Base-by-base conservation (phyloP, 2,329 filamentous ascomycete species). In the Colletotrichum aenigma region DNA sequence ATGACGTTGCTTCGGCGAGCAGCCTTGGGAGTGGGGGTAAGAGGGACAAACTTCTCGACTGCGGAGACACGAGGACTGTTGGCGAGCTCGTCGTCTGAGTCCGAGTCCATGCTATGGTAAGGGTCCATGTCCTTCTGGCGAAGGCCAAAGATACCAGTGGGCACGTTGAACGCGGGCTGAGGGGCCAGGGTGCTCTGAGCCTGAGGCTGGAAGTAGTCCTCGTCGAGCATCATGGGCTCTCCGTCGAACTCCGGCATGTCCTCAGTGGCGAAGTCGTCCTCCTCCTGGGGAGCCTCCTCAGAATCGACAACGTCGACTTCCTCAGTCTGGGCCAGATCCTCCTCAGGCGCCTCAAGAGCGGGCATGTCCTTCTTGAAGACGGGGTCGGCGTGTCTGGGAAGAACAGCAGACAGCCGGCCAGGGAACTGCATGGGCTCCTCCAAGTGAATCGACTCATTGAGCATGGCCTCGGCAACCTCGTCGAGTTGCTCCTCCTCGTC, bases 61-160 rank as follows among this genome's bases (percentile, higher is more conserved):
- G 48, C 60, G 3, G 70, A 69, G 1, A 74, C 61, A 76, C 81
- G 81, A 77, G 79, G 76, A 77, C 78, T 82, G 30, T 81, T 75
- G 66, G 85, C 80, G 76, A 86, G 82, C 76, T 92, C 90, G 66
- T 91, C 89, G 48, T 92, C 91, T 0, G 88, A 90, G 7, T 92
- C 90, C 0, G 88, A 89, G n/a, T 88, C 85, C 38, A 83, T 80
- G 55, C 84, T 80, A 15, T 87, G 79, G 58, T 86, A 87, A 5
- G 86, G 85, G 58, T 86, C 82, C 7, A 89, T 79, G 38, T 91
- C 88, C 78, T 88, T 88, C 16, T 87, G 82, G 10, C 89, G 86
- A 7, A 92, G 85, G 16, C 81, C 82, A 76, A 88, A 89, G n/a
- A 80, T 79, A 16, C 81, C 82, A 6, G 78, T 73, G 6, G 78